Percentiles rank a stretch among this genome's conserved stretches.
These are phyloP conservation scores for Maudiozyma pseudohumilis DNA, from an alignment of 805 yeast genomes.

Conservation along the genomic window DNA sequence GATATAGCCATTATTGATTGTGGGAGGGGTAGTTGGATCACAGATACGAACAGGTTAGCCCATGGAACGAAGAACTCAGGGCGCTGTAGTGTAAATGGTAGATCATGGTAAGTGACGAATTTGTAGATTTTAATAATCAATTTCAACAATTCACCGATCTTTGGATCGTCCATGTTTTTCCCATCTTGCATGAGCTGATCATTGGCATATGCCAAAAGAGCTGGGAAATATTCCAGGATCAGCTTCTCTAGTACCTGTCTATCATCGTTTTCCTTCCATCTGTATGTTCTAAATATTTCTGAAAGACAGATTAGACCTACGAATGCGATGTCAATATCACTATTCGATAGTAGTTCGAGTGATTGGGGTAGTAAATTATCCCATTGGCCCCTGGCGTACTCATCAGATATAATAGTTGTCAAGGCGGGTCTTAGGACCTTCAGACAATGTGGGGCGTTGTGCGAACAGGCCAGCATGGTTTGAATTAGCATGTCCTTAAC, in stretches of 20 bases:
- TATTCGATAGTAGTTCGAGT: conserved; percentile 34
- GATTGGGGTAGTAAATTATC: conserved; percentile 41
- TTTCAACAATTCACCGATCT: conserved; percentile 64
- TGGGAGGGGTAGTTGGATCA: conserved; percentile 47
- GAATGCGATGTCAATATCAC: conserved; percentile 37
- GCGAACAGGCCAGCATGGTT: conserved; percentile 43
- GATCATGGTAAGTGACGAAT: conserved; percentile 59
- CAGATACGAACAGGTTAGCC: conserved; percentile 66
- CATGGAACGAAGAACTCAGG: conserved; percentile 47
- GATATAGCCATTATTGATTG: conserved; percentile 31
- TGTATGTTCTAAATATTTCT: conserved; percentile 58
- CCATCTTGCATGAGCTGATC: conserved; percentile 36
- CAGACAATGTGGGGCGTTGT: conserved; percentile 31
- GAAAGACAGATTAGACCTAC: conserved; percentile 63
- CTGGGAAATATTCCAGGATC: conserved; percentile 51
- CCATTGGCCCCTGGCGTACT: conserved; percentile 44
- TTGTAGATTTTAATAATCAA: conserved; percentile 68
- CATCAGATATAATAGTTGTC: conserved; percentile 39
- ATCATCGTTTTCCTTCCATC: conserved; percentile 56
- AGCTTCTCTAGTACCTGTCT: conserved; percentile 47
- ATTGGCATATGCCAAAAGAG: conserved; percentile 55
- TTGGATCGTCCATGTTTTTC: conserved; percentile 23
- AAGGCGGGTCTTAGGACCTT: conserved; percentile 43
- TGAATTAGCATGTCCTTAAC: conserved; percentile 61
- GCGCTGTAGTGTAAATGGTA: conserved; percentile 57